Conservation (phyloP, 1,284 basidiomycete genomes). For the Leucoagaricus sp. region DNA sequence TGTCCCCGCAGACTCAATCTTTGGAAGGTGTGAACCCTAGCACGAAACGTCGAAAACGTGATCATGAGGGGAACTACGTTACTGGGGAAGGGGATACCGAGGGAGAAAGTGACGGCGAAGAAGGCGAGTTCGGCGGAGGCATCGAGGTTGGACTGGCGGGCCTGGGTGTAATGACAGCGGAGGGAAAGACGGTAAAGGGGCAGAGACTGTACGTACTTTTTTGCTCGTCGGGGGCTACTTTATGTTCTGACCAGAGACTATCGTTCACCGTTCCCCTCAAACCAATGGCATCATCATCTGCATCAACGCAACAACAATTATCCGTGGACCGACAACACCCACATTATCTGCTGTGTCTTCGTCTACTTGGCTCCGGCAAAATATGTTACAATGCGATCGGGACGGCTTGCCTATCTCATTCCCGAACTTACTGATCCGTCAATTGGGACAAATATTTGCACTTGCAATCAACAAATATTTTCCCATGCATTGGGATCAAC, state of each 20-base stretch:
- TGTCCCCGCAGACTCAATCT: conserved; percentile 12
- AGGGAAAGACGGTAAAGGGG: conserved; percentile 26
- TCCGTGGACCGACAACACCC: background rate
- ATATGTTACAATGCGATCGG: background rate
- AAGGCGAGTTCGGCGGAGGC: conserved; percentile 28
- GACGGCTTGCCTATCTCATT: background rate
- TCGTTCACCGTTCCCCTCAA: background rate
- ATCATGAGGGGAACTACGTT: conserved; percentile 19
- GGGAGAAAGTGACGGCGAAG: conserved; percentile 30
- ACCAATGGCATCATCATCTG: background rate
- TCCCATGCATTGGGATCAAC: background rate
- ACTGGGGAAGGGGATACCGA: conserved; percentile 36
- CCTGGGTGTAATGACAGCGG: conserved; percentile 31
- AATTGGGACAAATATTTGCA: background rate
- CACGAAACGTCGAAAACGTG: conserved; percentile 37
- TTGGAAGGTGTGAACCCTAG: conserved; percentile 18
- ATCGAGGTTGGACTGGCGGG: conserved; percentile 44
- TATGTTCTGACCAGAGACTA: too few species aligned
- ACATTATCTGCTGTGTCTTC: background rate
- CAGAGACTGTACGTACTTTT: conserved; percentile 37
- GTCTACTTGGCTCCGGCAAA: background rate
- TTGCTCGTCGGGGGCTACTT: background rate
- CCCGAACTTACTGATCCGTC: background rate
- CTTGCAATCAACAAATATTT: background rate
- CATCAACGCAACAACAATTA: background rate